Base-by-base conservation (phyloP, 1,284 basidiomycete species). In the Cryptococcus amylolentus region DNA sequence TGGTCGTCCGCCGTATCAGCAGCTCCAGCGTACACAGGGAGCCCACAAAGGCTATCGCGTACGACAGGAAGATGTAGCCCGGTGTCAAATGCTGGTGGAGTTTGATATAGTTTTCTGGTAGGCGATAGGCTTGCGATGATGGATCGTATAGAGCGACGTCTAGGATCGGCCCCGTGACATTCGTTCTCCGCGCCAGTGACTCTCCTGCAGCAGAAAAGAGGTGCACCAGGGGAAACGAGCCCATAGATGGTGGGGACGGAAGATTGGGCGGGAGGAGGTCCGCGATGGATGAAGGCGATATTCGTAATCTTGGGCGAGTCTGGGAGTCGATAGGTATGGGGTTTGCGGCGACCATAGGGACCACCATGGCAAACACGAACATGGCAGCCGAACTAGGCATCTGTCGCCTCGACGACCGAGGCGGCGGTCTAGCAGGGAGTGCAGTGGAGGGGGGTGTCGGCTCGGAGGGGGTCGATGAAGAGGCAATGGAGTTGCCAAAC, bases 1-100 rank as follows among this genome's bases (percentile, higher is more conserved):
- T 78, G 14, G 77, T 77, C 3, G 78, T 80, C 35, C 77, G 70
- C 18, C 66, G 65, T 23, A 71, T 60, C 20, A 80, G 64, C n/a
- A 80, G 68, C 58, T 80, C 78, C 52, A 80, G 65, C 0, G 78
- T 79, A 51, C 77, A 77, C 40, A 77, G 63, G 7, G 73, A 69
- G 14, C 78, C 78, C n/a, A 78, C 69, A 49, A 77, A 69, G 1
- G 78, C 72, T 37, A 80, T 75, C 49, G 70, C 56, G 57, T 73
- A 77, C 16, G 73, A 73, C 3, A 80, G 66, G 16, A 79, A 70
- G 62, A 80, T 71, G 64, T 76, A 78, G 35, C 73, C 75, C 1
- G 69, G 65, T 20, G 68, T 68, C 64, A 77, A 77, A 7, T 59
- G 49, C 52, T 74, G 73, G 1, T 46, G 41, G 18, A 79, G 68